Percentiles rank a stretch among this genome's conserved stretches.
Conservation (phyloP, 495 filamentous ascomycete genomes). For the Hyaloscypha variabilis region DNA sequence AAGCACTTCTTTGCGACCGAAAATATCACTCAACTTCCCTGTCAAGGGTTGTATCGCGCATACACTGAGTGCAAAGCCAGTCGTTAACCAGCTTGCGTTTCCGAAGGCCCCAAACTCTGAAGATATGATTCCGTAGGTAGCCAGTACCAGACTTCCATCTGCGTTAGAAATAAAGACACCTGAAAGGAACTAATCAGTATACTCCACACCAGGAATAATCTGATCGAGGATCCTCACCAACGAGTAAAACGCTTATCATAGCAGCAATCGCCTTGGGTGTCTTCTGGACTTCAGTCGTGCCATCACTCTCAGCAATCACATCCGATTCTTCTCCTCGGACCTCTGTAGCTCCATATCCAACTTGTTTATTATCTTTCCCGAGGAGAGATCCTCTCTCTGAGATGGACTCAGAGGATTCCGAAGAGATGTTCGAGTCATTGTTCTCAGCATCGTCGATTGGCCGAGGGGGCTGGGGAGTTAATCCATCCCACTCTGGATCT, state of each 20-base stretch:
- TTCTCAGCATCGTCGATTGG: not conserved
- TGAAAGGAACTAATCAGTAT: constrained; percentile 24
- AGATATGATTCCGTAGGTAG: constrained; percentile 62
- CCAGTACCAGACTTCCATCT: constrained; percentile 64
- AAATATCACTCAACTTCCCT: constrained; percentile 53
- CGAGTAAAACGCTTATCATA: constrained; percentile 15
- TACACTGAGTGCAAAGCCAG: constrained; percentile 60
- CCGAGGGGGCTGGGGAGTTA: not conserved
- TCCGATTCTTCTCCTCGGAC: not conserved
- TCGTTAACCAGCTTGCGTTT: constrained; percentile 68
- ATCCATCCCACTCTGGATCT: not conserved
- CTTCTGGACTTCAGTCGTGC: not conserved
- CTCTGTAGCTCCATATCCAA: not conserved
- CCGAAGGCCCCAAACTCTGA: constrained; percentile 66
- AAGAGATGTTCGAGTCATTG: not conserved
- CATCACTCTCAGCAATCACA: not conserved
- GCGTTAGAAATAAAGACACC: constrained; percentile 68
- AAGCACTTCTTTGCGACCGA: constrained; percentile 46
- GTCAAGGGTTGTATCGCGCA: constrained; percentile 62
- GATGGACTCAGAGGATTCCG: not conserved
- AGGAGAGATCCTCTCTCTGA: not conserved
- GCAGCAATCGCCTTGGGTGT: constrained; percentile 1
- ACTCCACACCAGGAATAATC: not conserved
- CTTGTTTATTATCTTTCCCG: not conserved
- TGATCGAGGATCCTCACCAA: constrained; percentile 3